These are phyloP conservation scores for Haplographium delicatum DNA, from an alignment of 495 filamentous ascomycete species.

Conservation along the genomic window DNA sequence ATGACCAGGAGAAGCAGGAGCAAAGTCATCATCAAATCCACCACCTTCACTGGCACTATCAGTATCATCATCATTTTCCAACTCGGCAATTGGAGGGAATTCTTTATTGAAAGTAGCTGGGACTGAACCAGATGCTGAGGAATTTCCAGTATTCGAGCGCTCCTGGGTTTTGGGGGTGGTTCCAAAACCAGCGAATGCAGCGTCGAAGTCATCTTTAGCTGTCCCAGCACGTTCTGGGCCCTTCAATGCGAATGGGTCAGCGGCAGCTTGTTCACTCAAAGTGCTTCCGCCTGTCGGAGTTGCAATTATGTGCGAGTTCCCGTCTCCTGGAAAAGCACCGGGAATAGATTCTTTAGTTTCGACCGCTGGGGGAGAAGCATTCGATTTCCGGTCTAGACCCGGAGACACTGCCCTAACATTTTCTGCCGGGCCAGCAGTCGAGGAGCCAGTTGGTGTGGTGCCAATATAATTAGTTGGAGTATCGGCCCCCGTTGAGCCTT, in stretches of 20 bases:
- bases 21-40: slow-evolving; percentile 92
- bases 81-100: slow-evolving; percentile 88
- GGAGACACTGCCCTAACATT: slow-evolving; percentile 27
- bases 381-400: slow-evolving; percentile 23
- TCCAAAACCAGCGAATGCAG: slow-evolving; percentile 41
- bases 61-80: slow-evolving; percentile 72
- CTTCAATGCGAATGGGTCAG: slow-evolving; percentile 25
- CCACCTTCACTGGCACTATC: slow-evolving; percentile 72
- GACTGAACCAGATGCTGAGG: slow-evolving; percentile 28
- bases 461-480: slow-evolving; percentile 49
- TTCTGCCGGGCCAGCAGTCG: slow-evolving; percentile 18
- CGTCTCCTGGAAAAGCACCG: slow-evolving; percentile 55
- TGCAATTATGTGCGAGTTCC: slow-evolving; percentile 33
- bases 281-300: slow-evolving; percentile 46
- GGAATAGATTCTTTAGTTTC: slow-evolving; percentile 40
- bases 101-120: slow-evolving; percentile 54
- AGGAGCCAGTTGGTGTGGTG: slow-evolving; percentile 30
- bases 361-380: slow-evolving; percentile 23
- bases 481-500: slow-evolving; percentile 46
- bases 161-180: slow-evolving; percentile 30
- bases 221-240: slow-evolving; percentile 29
- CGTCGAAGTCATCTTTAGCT: slow-evolving; percentile 71
- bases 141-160: slow-evolving; percentile 31
- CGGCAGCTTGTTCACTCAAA: slow-evolving; percentile 27
- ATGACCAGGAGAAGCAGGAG: slow-evolving; percentile 60